Percentiles rank a stretch among this genome's conserved stretches.
phyloP scores from a whole-genome alignment of 257 asterid species.

The Lycium barbarum region DNA sequence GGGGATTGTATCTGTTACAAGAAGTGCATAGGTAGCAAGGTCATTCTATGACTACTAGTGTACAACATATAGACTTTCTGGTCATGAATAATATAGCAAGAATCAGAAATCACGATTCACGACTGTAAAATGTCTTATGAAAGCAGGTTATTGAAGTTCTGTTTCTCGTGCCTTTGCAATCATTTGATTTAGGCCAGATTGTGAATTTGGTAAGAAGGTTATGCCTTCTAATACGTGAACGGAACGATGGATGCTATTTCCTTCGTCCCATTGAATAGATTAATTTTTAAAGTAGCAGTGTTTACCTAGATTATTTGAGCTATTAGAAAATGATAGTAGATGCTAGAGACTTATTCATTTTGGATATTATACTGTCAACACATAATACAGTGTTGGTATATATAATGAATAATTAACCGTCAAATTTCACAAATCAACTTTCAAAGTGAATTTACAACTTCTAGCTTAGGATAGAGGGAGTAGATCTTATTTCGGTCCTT shows the following conservation, averaged over 20 bases:
- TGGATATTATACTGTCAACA: neutral
- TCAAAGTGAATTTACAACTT: neutral
- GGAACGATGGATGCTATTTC: neutral
- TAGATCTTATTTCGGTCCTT: neutral
- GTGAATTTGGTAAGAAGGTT: neutral
- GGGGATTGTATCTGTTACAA: slow-evolving; percentile 22
- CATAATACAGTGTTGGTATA: neutral
- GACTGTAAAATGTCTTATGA: too few species aligned
- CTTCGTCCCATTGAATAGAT: neutral
- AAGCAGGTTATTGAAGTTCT: neutral
- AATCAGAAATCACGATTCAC: neutral
- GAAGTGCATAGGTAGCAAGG: neutral
- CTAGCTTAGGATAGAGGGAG: neutral
- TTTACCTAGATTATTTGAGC: neutral
- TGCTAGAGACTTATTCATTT: slow-evolving; percentile 1
- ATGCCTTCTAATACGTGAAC: neutral
- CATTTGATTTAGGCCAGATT: neutral
- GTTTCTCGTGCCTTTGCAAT: neutral
- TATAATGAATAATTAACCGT: neutral
- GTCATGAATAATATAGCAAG: neutral
- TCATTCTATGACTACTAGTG: slow-evolving; percentile 5
- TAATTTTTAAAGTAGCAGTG: neutral
- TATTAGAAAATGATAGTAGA: neutral
- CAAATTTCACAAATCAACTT: neutral
- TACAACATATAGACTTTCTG: neutral